Evolutionary conservation across 345 rosid species (phyloP).

Genomic region (Gossypium turneri): DNA sequence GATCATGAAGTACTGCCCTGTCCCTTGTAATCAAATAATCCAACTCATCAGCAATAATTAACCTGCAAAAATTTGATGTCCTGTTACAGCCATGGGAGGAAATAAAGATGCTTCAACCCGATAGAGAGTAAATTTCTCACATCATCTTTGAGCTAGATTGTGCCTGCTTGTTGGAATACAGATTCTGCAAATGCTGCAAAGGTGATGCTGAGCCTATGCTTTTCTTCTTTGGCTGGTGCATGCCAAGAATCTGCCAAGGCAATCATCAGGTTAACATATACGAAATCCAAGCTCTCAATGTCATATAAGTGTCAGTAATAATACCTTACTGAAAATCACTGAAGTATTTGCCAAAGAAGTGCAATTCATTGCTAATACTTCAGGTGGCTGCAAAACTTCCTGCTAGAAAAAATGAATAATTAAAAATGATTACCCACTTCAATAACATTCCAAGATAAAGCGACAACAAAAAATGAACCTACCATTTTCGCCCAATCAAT

Average conservation of each 20-base stretch:
- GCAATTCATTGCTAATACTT: constrained; percentile 59
- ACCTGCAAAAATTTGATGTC: constrained; percentile 37
- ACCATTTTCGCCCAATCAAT: constrained; percentile 71
- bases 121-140: constrained; percentile 35
- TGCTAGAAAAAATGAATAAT: constrained; percentile 18
- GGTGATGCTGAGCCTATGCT: constrained; percentile 39
- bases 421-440: neutral
- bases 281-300: neutral
- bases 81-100: constrained; percentile 1
- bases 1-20: constrained; percentile 81
- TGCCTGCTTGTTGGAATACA: constrained; percentile 55
- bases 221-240: constrained; percentile 34
- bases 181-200: constrained; percentile 54
- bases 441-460: neutral
- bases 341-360: constrained; percentile 61
- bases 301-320: neutral
- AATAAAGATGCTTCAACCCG: neutral
- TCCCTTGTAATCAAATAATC: constrained; percentile 85
- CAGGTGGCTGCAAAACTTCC: constrained; percentile 51
- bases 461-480: neutral
- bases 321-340: constrained; percentile 79
- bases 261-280: constrained; percentile 23
- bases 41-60: constrained; percentile 81
- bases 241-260: constrained; percentile 48
- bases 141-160: constrained; percentile 52